Evolutionary conservation across 306 rosid species (phyloP).

Genomic region (Astragalus membranaceus): DNA sequence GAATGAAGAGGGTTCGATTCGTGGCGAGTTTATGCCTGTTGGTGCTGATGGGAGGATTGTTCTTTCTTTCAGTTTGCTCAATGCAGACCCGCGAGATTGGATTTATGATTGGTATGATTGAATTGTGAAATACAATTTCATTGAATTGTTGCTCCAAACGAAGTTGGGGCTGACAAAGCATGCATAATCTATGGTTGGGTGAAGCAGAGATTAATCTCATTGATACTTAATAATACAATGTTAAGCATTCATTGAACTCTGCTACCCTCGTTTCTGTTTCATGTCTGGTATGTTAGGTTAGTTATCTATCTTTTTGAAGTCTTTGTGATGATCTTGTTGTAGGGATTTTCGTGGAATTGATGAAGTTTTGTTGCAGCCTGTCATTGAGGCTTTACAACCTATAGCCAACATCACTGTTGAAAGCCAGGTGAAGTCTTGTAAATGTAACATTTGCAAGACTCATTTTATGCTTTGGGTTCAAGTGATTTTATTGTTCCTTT

Average conservation of each 20-base stretch:
- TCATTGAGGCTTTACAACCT: conserved; percentile 66
- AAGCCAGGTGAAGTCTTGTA: conserved; percentile 60
- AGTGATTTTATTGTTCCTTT: conserved; percentile 5
- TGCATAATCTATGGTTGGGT: not conserved
- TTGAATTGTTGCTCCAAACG: not conserved
- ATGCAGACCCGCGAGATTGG: conserved; percentile 75
- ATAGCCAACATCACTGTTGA: conserved; percentile 75
- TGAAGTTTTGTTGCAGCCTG: conserved; percentile 56
- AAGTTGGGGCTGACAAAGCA: no score
- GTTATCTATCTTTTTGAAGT: conserved; percentile 9
- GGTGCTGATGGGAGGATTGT: conserved; percentile 90
- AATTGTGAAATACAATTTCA: conserved; percentile 1
- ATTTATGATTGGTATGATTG: conserved; percentile 72
- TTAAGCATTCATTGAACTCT: not conserved
- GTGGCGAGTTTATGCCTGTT: conserved; percentile 88
- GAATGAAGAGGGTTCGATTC: conserved; percentile 64
- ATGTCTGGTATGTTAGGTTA: conserved; percentile 6
- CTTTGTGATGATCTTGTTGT: conserved; percentile 23
- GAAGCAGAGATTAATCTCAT: not conserved
- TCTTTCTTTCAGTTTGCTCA: conserved; percentile 89
- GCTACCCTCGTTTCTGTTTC: not conserved
- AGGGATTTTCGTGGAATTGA: conserved; percentile 75
- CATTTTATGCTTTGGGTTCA: not conserved
- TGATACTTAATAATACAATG: no score
- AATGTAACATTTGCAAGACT: not conserved